Percentiles rank a stretch among this genome's conserved stretches.
Evolutionary conservation across 768 basidiomycete species (phyloP).

Genomic region (Lactifluus hygrophoroides): DNA sequence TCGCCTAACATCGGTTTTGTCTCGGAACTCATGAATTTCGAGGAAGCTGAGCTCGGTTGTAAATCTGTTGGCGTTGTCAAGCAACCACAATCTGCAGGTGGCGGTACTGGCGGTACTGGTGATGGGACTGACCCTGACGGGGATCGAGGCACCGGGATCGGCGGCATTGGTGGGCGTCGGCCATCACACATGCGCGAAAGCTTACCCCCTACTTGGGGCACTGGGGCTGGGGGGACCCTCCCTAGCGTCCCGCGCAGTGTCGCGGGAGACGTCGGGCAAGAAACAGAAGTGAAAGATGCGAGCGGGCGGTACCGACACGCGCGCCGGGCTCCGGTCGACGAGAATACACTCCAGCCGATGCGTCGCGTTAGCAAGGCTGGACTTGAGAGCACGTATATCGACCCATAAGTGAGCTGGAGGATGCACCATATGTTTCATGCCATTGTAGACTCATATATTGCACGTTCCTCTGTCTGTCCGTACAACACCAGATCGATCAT

Average conservation of each 20-base stretch:
- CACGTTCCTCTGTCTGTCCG: not conserved
- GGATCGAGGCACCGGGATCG: conserved; percentile 26
- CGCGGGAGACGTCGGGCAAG: conserved; percentile 66
- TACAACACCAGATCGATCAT: not conserved
- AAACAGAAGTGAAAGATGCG: conserved; percentile 83
- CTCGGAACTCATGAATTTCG: conserved; percentile 93
- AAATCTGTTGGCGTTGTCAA: conserved; percentile 63
- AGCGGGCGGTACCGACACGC: conserved; percentile 83
- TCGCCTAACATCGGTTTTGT: conserved; percentile 98
- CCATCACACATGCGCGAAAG: conserved; percentile 67
- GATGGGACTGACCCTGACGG: conserved; percentile 25
- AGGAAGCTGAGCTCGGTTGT: conserved; percentile 80
- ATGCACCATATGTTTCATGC: not conserved
- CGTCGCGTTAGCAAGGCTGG: conserved; percentile 91
- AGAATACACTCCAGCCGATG: conserved; percentile 82
- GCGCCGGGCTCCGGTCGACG: conserved; percentile 79
- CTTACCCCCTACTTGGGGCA: conserved; percentile 48
- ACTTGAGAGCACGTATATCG: conserved; percentile 48
- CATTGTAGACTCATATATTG: not conserved
- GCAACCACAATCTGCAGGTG: conserved; percentile 27
- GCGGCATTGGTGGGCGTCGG: conserved; percentile 38
- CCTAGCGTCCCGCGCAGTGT: conserved; percentile 24
- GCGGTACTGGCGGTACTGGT: conserved; percentile 21
- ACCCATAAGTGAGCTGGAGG: not conserved
- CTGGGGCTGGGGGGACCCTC: conserved; percentile 18